Percentiles rank a stretch among this genome's conserved stretches.
phyloP scores from a whole-genome alignment of 139 green algal genomes.

The Edaphochlamys debaryana region DNA sequence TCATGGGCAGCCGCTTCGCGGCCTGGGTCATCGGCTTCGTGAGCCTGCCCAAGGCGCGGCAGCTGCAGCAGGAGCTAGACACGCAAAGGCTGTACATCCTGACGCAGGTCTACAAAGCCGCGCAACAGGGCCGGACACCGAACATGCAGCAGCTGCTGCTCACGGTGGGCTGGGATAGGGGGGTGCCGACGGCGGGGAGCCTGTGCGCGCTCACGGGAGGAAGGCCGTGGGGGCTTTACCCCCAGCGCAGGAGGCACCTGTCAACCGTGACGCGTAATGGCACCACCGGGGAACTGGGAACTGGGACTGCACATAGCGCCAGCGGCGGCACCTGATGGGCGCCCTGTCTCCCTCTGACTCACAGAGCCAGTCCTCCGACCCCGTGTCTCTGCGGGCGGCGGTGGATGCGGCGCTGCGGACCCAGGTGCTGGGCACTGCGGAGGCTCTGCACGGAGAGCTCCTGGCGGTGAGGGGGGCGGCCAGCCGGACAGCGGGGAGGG shows the following conservation, averaged over 20 bases:
- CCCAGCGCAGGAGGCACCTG: too few relatives aligned
- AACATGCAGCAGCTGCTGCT: constrained; percentile 20
- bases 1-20: constrained; percentile 34
- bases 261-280: too few relatives aligned
- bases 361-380: constrained; percentile 20
- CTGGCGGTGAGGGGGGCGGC: too few relatives aligned
- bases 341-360: not conserved
- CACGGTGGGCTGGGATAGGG: not conserved
- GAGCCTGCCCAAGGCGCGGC: constrained; percentile 28
- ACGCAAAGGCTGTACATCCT: constrained; percentile 32
- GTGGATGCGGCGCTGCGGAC: constrained; percentile 11
- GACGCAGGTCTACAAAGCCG: not conserved
- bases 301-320: too few relatives aligned
- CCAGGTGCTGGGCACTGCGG: constrained; percentile 11
- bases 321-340: not conserved
- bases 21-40: constrained; percentile 20
- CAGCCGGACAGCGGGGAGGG: too few relatives aligned
- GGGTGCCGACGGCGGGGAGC: not conserved
- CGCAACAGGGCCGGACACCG: not conserved
- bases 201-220: too few relatives aligned
- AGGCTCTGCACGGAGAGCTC: constrained; percentile 24
- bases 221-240: not conserved
- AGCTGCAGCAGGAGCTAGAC: constrained; percentile 29
- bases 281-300: too few relatives aligned
- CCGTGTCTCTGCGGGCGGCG: not conserved